A percentile compares a stretch with the other conserved stretches of the same genome.
These are phyloP conservation scores for Terfezia claveryi DNA, from an alignment of 495 filamentous ascomycete genomes.

Conservation along the genomic window DNA sequence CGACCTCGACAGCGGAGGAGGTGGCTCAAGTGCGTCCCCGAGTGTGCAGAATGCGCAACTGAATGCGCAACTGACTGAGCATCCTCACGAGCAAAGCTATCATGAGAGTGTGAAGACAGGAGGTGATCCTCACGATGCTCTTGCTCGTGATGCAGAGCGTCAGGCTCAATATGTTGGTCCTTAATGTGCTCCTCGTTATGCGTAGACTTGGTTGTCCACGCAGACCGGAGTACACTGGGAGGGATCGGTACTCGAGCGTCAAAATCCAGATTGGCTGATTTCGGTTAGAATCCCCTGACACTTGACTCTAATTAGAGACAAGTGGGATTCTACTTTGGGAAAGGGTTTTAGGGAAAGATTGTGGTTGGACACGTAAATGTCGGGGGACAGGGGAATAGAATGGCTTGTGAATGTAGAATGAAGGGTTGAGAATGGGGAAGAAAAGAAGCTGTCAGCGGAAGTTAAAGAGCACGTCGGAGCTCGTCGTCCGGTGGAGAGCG, in stretches of 20 bases:
- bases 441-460: not conserved
- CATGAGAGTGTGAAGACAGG: not conserved
- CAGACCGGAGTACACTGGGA: conserved; percentile 98
- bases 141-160: conserved; percentile 11
- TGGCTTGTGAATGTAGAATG: conserved; percentile 13
- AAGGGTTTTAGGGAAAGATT: conserved; percentile 11
- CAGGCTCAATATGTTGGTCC: conserved; percentile 30
- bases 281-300: not conserved
- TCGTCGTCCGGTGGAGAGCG: not conserved
- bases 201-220: conserved; percentile 57
- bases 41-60: not conserved
- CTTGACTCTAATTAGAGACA: conserved; percentile 16
- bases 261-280: conserved; percentile 98
- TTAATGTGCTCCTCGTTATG: conserved; percentile 25
- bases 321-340: conserved; percentile 2
- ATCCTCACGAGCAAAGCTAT: no score
- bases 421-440: not conserved
- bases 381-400: conserved; percentile 13
- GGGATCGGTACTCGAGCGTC: conserved; percentile 97
- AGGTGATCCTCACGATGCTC: conserved; percentile 14
- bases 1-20: no score
- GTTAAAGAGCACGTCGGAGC: not conserved
- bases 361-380: conserved; percentile 4
- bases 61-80: no score
- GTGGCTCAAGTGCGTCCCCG: conserved; percentile 6